Base-by-base conservation (phyloP, 192 early-diverging fungal genomes). In the Dissophora ornata region DNA sequence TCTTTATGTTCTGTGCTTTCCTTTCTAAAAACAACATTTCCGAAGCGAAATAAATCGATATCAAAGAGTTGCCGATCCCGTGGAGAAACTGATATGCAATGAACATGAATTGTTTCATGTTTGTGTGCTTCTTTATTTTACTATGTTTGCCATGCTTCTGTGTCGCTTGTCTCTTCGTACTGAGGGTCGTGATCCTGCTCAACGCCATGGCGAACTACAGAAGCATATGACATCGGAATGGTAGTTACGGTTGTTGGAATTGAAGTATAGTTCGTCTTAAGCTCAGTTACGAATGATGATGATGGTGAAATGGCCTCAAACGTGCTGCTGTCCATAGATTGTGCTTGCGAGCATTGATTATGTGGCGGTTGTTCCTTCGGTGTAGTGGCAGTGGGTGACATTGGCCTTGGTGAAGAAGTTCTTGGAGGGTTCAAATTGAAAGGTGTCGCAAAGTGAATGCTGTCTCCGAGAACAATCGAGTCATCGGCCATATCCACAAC, bases 141-240 rank as follows among this genome's bases (percentile, higher is more conserved):
- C 32, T 55, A 57, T 45, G n/a, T 12, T 25, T 56, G 57, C 73
- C 73, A 77, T 48, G 65, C 73, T 45, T 77, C 73, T 11, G 73
- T 77, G 24, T 77, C 64, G 19, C 73, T 77, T 5, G 64, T 62
- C 51, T 62, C 58, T 15, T 77, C 73, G n/a, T 77, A 77, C 10
- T 45, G 71, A 4, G 51, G 44, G 26, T 54, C 26, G 24, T 61
- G 45, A 42, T 52, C 59, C 30, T 12, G 24, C 16, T 42, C 56
- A 18, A 32, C 16, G 2, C 32, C 44, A 1, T 57, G 50, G n/a
- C 64, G 49, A 9, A 62, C 58, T 26, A 52, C 71, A 28, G 71
- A 54, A 13, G 63, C 64, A 33, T 67, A 77, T 6, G 57, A 38
- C 4, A 77, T 36, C 11, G 70, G 48, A 13, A 28, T 24, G 2